Conservation (phyloP, 2,329 filamentous ascomycete species). For the Chaetomiaceae sp. region DNA sequence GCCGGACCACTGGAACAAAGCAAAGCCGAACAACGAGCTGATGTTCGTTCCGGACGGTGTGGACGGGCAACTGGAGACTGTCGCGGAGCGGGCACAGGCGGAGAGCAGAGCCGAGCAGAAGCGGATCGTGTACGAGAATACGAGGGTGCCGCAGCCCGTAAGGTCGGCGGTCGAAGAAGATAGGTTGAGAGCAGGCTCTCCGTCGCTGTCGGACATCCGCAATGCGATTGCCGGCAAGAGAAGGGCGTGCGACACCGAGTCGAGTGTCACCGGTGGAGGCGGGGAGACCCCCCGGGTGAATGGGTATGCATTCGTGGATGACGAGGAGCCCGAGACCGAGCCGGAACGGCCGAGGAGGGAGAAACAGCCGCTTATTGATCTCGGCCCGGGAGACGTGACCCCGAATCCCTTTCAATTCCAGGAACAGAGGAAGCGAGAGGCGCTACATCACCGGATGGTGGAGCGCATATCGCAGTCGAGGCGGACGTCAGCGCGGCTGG, state of each 20-base stretch:
- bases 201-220: conserved; percentile 76
- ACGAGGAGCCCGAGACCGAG: conserved; percentile 59
- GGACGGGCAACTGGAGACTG: conserved; percentile 56
- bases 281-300: conserved; percentile 88
- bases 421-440: conserved; percentile 71
- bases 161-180: conserved; percentile 21
- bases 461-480: conserved; percentile 74
- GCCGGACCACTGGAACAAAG: conserved; percentile 66
- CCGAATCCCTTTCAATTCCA: conserved; percentile 78
- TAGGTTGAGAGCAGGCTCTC: conserved; percentile 62
- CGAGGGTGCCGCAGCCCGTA: conserved; percentile 59
- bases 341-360: conserved; percentile 31
- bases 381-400: conserved; percentile 57
- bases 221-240: conserved; percentile 77
- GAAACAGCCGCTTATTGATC: conserved; percentile 44
- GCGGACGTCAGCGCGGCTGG: conserved; percentile 55
- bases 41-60: conserved; percentile 77
- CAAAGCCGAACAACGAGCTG: conserved; percentile 70
- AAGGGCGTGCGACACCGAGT: conserved; percentile 58
- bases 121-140: conserved; percentile 76
- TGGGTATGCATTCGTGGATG: conserved; percentile 91
- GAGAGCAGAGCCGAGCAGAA: conserved; percentile 72
- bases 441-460: conserved; percentile 80
- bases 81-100: conserved; percentile 63
- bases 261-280: conserved; percentile 41